A percentile compares a stretch with the other conserved stretches of the same genome.
Conservation (phyloP, 805 yeast species). For the Yueomyces sinensis region DNA sequence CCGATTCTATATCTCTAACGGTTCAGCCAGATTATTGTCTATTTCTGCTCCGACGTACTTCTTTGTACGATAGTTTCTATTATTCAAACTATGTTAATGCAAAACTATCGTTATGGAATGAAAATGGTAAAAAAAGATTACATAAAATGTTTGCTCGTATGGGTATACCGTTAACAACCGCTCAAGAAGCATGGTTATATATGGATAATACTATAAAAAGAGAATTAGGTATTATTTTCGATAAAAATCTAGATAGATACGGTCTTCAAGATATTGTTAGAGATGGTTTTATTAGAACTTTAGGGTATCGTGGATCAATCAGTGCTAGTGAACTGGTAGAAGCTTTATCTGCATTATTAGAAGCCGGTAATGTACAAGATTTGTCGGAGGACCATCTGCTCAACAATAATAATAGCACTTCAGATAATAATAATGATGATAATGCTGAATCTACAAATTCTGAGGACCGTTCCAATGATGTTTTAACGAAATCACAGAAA, state of each 20-base stretch:
- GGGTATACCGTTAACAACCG: constrained; percentile 86
- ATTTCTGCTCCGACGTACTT: constrained; percentile 84
- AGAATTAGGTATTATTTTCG: constrained; percentile 54
- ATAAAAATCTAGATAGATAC: constrained; percentile 54
- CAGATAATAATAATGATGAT: constrained; percentile 16
- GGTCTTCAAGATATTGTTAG: constrained; percentile 74
- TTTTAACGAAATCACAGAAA: constrained; percentile 32
- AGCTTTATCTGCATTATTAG: constrained; percentile 72
- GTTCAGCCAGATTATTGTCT: constrained; percentile 77
- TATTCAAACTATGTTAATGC: constrained; percentile 89
- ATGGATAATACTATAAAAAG: constrained; percentile 72
- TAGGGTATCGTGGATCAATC: constrained; percentile 76
- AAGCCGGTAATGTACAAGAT: constrained; percentile 34
- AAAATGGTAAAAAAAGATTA: constrained; percentile 73
- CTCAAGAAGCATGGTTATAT: constrained; percentile 86
- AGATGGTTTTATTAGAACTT: constrained; percentile 77
- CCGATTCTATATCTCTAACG: constrained; percentile 35
- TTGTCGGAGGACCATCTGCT: constrained; percentile 3
- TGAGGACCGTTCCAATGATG: background rate
- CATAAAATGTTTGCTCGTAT: constrained; percentile 90
- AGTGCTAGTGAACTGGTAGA: constrained; percentile 93
- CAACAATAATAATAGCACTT: constrained; percentile 16
- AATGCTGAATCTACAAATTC: constrained; percentile 15
- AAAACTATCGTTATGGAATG: constrained; percentile 78
- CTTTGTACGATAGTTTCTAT: constrained; percentile 77